These are phyloP conservation scores for Teratosphaeria pseudoeucalypti DNA, from an alignment of 2,329 filamentous ascomycete genomes.

Conservation along the genomic window DNA sequence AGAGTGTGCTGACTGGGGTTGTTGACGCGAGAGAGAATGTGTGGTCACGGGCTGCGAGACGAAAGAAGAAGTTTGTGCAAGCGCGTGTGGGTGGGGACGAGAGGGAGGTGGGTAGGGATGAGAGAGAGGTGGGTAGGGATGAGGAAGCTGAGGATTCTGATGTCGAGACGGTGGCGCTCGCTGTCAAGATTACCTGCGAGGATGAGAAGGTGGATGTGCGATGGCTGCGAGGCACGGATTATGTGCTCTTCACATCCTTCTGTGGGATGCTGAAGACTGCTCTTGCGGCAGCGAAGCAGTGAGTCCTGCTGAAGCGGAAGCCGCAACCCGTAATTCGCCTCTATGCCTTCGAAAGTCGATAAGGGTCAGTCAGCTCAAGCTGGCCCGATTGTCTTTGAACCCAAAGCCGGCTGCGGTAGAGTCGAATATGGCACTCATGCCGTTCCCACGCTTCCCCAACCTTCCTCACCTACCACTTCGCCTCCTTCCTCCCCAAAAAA, in stretches of 20 bases:
- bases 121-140: conserved; percentile 16
- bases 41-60: conserved; percentile 66
- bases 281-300: neutral
- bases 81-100: neutral
- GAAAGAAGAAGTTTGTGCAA: conserved; percentile 28
- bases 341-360: neutral
- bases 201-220: conserved; percentile 39
- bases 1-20: conserved; percentile 42
- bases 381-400: neutral
- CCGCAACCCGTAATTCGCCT: neutral
- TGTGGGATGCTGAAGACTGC: conserved; percentile 60
- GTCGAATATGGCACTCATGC: too few species aligned
- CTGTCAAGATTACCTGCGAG: conserved; percentile 30
- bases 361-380: neutral
- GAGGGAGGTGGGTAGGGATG: neutral
- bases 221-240: conserved; percentile 68
- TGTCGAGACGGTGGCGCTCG: conserved; percentile 28
- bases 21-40: conserved; percentile 61
- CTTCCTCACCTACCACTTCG: conserved; percentile 11
- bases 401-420: neutral
- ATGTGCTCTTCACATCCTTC: conserved; percentile 74
- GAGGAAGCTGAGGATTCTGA: conserved; percentile 20
- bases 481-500: conserved; percentile 44
- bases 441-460: neutral
- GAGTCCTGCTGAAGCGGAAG: neutral